These are phyloP conservation scores for Penicillium desertorum DNA, from an alignment of 495 filamentous ascomycete species.

Conservation along the genomic window DNA sequence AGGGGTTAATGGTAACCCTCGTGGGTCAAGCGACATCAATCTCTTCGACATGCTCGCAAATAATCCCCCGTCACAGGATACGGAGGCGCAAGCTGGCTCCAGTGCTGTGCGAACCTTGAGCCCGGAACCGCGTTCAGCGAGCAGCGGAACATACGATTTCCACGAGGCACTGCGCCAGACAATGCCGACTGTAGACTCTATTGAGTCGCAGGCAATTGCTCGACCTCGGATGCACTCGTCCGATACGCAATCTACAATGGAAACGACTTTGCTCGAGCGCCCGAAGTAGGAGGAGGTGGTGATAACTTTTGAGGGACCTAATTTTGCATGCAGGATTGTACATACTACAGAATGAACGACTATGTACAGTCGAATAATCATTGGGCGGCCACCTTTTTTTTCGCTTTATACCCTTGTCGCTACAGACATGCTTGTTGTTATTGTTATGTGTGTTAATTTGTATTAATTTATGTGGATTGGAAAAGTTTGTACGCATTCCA, in stretches of 20 bases:
- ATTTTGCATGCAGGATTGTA: background rate
- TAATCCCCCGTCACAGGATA: background rate
- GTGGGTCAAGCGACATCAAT: conserved; percentile 22
- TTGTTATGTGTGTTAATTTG: background rate
- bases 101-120: background rate
- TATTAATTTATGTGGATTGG: background rate
- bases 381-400: conserved; percentile 3
- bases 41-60: conserved; percentile 17
- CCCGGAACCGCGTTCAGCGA: background rate
- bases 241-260: conserved; percentile 5
- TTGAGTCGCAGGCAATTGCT: background rate
- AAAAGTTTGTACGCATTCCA: background rate
- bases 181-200: conserved; percentile 7
- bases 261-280: conserved; percentile 4
- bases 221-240: background rate
- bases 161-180: conserved; percentile 24
- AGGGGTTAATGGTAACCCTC: background rate
- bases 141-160: conserved; percentile 20
- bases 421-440: conserved; percentile 1
- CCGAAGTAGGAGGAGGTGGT: background rate
- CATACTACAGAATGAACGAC: background rate
- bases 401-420: conserved; percentile 10
- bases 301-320: background rate
- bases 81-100: background rate
- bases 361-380: background rate